Conservation (phyloP, 345 rosid genomes). For the Eucalyptus virginea region DNA sequence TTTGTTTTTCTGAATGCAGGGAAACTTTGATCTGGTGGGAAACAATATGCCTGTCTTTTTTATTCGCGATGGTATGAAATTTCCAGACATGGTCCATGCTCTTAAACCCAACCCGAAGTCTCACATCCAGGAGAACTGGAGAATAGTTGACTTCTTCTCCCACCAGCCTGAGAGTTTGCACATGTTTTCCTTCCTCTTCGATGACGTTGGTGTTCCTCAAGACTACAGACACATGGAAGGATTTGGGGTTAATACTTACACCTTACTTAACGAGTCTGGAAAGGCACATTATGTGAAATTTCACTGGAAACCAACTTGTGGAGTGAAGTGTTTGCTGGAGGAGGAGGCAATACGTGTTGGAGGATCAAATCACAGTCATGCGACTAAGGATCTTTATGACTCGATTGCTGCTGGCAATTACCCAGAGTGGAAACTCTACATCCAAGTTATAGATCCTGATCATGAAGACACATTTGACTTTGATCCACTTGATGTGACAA, state of each 20-base stretch:
- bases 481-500: constrained; percentile 92
- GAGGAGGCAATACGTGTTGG: constrained; percentile 90
- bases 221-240: constrained; percentile 99
- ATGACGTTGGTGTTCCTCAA: constrained; percentile 85
- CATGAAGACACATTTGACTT: constrained; percentile 74
- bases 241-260: constrained; percentile 83
- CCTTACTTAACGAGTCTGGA: constrained; percentile 77
- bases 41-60: constrained; percentile 97
- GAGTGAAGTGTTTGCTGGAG: constrained; percentile 66
- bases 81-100: constrained; percentile 93
- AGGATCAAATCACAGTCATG: constrained; percentile 97
- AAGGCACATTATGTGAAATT: constrained; percentile 81
- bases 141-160: constrained; percentile 89
- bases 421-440: constrained; percentile 83
- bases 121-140: constrained; percentile 96
- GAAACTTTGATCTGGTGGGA: constrained; percentile 97
- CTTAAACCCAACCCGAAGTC: constrained; percentile 95
- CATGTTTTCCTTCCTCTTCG: constrained; percentile 85
- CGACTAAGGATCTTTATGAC: constrained; percentile 85
- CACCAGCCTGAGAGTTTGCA: constrained; percentile 94
- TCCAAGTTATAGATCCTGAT: constrained; percentile 80
- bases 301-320: constrained; percentile 98
- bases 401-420: constrained; percentile 84
- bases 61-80: constrained; percentile 90
- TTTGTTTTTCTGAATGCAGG: constrained; percentile 26